Conservation (phyloP, 179 eudicot species). For the Beta corolliflora region DNA sequence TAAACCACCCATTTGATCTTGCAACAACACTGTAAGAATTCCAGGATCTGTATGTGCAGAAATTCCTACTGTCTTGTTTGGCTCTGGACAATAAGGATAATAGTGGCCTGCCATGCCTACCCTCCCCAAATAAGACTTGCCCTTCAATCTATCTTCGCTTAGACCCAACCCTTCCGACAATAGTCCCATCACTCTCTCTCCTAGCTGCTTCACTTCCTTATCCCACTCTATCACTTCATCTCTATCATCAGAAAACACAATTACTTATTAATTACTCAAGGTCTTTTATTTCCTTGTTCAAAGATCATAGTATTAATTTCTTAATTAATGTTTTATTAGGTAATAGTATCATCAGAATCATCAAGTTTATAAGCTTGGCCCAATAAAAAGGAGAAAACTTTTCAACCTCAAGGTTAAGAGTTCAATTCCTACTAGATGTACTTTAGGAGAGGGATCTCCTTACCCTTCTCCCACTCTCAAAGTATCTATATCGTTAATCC, state of each 20-base stretch:
- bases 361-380: too few species aligned
- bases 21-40: slow-evolving; percentile 54
- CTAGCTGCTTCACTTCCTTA: slow-evolving; percentile 34
- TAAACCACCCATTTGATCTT: slow-evolving; percentile 61
- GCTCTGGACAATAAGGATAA: slow-evolving; percentile 73
- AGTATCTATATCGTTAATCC: too few species aligned
- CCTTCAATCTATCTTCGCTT: slow-evolving; percentile 42
- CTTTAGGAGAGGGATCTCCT: too few species aligned
- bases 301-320: too few species aligned
- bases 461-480: too few species aligned
- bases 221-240: slow-evolving; percentile 52
- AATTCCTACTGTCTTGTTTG: slow-evolving; percentile 57
- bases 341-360: too few species aligned
- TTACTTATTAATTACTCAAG: too few species aligned
- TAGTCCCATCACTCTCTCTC: slow-evolving; percentile 44
- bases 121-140: slow-evolving; percentile 43
- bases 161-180: slow-evolving; percentile 61
- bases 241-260: background rate
- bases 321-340: too few species aligned
- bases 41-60: slow-evolving; percentile 67
- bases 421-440: too few species aligned
- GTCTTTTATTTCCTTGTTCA: too few species aligned
- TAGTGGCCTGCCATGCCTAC: slow-evolving; percentile 48
- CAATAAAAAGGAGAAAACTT: too few species aligned
- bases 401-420: too few species aligned